Conservation (phyloP, 306 rosid genomes). For the Dryas alaskensis region DNA sequence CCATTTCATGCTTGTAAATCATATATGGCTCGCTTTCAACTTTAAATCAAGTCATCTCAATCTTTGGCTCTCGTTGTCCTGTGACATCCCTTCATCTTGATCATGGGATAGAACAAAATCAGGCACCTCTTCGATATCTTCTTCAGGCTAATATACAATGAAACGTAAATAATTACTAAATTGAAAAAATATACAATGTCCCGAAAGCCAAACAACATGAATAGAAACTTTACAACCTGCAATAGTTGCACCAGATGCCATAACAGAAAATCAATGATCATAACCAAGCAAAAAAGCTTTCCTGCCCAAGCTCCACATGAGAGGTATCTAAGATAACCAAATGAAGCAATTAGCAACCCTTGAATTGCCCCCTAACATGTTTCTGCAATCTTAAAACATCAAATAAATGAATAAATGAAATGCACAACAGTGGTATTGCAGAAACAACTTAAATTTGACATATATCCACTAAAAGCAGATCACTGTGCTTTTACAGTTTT, state of each 20-base stretch:
- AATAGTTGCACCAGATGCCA: conserved; percentile 69
- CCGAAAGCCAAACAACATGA: conserved; percentile 7
- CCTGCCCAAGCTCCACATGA: conserved; percentile 90
- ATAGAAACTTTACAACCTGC: conserved; percentile 47
- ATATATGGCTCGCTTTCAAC: neutral
- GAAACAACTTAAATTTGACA: no score
- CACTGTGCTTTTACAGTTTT: neutral
- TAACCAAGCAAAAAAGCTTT: conserved; percentile 81
- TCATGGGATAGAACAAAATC: conserved; percentile 39
- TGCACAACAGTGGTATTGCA: neutral
- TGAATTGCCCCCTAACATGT: neutral
- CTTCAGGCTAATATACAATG: conserved; percentile 50
- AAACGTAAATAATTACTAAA: conserved; percentile 10
- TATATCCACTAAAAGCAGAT: neutral
- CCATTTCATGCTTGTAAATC: neutral
- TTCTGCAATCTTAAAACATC: neutral
- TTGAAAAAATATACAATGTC: neutral
- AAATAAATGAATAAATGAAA: neutral
- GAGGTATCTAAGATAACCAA: conserved; percentile 56
- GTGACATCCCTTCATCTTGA: conserved; percentile 27
- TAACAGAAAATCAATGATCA: conserved; percentile 73
- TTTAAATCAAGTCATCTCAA: neutral
- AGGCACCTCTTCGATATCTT: conserved; percentile 61
- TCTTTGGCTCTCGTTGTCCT: neutral
- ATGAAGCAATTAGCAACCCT: conserved; percentile 20